These are phyloP conservation scores for Streptanthus diversifolius DNA, from an alignment of 345 rosid species.

Conservation along the genomic window DNA sequence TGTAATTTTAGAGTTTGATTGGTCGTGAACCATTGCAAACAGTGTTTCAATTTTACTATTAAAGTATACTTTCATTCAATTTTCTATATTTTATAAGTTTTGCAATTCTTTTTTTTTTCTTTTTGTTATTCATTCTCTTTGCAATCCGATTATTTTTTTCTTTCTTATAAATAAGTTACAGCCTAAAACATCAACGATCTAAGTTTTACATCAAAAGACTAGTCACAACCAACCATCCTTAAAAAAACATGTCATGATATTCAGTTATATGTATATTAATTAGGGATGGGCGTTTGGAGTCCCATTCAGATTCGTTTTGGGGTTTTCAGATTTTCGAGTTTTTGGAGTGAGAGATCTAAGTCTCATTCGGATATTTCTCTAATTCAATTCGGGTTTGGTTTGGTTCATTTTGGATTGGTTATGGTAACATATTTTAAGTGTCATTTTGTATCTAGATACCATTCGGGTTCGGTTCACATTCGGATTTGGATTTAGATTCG, in stretches of 20 bases:
- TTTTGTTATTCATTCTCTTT: not conserved
- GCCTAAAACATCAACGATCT: not conserved
- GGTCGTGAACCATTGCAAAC: not conserved
- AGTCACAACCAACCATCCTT: not conserved
- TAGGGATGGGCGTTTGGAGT: too few relatives aligned
- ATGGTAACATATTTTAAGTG: too few relatives aligned
- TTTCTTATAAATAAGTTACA: not conserved
- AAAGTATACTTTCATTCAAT: not conserved
- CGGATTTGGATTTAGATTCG: too few relatives aligned
- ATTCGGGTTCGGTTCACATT: too few relatives aligned
- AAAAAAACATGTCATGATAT: not conserved
- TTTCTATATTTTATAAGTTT: too few relatives aligned
- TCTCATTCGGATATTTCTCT: too few relatives aligned
- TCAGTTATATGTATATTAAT: not conserved
- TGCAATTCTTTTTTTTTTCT: not conserved
- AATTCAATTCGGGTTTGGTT: too few relatives aligned
- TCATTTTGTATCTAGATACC: too few relatives aligned
- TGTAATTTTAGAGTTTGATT: not conserved
- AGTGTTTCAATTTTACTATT: not conserved
- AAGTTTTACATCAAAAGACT: not conserved
- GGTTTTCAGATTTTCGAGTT: too few relatives aligned
- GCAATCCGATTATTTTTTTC: not conserved
- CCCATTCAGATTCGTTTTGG: too few relatives aligned
- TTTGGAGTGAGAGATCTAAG: too few relatives aligned
- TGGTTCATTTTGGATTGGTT: too few relatives aligned